These are phyloP conservation scores for Sophora flavescens DNA, from an alignment of 306 rosid species.

Conservation along the genomic window DNA sequence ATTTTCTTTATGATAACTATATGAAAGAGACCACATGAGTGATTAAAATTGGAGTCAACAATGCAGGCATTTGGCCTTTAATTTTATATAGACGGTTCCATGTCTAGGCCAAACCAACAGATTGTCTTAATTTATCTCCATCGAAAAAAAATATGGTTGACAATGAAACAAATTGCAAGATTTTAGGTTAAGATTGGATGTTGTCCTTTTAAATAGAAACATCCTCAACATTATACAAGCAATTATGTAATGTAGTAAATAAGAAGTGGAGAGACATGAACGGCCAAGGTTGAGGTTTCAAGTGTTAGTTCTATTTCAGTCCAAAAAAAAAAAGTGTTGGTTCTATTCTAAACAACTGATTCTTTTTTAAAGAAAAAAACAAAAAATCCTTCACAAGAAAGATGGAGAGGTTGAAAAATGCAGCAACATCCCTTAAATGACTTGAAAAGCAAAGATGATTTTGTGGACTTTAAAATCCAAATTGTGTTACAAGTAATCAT, in stretches of 20 bases:
- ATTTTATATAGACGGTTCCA: conserved; percentile 3
- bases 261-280: background rate
- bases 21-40: background rate
- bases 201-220: background rate
- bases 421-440: background rate
- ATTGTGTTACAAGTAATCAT: background rate
- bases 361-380: background rate
- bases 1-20: background rate
- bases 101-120: background rate
- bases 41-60: background rate
- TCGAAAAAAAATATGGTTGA: background rate
- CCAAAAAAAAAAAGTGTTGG: no score
- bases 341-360: background rate
- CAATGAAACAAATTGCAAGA: background rate
- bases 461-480: background rate
- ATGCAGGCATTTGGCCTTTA: background rate
- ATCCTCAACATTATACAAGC: background rate
- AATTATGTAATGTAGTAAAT: background rate
- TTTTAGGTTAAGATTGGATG: background rate
- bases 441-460: background rate
- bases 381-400: background rate
- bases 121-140: no score
- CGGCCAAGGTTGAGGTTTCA: background rate
- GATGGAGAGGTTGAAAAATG: background rate
- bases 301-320: conserved; percentile 4